Conservation (phyloP, 306 rosid species). For the Ceratonia siliqua region DNA sequence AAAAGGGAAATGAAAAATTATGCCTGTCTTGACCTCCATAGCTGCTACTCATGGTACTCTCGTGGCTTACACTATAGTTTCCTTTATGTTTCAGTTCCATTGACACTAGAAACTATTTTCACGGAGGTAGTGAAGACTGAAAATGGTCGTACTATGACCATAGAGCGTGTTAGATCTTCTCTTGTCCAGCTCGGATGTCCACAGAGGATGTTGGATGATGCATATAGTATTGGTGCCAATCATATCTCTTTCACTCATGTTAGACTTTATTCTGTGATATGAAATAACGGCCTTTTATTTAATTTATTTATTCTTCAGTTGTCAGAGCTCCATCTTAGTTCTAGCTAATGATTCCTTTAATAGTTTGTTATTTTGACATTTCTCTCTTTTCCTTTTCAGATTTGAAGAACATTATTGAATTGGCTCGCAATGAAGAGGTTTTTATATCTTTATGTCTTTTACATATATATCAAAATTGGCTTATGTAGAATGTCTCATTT, state of each 20-base stretch:
- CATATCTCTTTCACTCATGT: constrained; percentile 18
- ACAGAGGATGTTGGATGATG: constrained; percentile 47
- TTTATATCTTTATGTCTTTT: constrained; percentile 12
- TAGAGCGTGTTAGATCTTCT: constrained; percentile 66
- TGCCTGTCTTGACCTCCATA: not conserved
- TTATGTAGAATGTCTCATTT: constrained; percentile 35
- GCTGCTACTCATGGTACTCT: constrained; percentile 4
- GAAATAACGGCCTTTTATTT: not conserved
- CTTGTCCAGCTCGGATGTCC: constrained; percentile 67
- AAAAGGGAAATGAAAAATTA: not conserved
- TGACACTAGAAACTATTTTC: constrained; percentile 56
- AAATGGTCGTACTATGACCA: constrained; percentile 65
- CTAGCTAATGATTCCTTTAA: not conserved
- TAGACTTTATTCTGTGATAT: constrained; percentile 9
- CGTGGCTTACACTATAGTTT: constrained; percentile 28
- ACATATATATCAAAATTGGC: not conserved
- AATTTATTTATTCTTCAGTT: constrained; percentile 13
- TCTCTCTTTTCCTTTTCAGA: constrained; percentile 53
- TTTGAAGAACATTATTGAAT: constrained; percentile 65
- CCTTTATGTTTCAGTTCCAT: constrained; percentile 61
- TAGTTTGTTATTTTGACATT: constrained; percentile 26
- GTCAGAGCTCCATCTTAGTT: constrained; percentile 10
- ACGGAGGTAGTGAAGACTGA: constrained; percentile 79
- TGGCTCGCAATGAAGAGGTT: constrained; percentile 83
- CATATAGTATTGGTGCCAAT: constrained; percentile 58